phyloP scores from a whole-genome alignment of 176 grass and related monocot genomes.

The Carex pumila region DNA sequence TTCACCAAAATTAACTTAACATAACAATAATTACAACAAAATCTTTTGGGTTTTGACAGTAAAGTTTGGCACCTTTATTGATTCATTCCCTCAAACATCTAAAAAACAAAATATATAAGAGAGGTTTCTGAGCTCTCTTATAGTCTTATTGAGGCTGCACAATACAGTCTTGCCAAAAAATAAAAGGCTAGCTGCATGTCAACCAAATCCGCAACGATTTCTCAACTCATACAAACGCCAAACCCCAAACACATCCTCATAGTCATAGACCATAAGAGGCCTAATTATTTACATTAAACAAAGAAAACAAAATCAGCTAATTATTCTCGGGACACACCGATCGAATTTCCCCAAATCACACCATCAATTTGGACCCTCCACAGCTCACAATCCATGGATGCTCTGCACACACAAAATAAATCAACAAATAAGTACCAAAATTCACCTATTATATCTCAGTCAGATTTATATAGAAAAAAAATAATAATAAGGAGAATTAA shows the following conservation, averaged over 20 bases:
- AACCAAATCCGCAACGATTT: background rate
- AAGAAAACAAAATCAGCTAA: background rate
- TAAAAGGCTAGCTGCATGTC: background rate
- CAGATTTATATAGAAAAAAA: background rate
- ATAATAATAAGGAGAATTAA: background rate
- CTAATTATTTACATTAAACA: background rate
- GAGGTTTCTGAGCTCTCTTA: background rate
- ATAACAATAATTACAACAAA: background rate
- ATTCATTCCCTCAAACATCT: background rate
- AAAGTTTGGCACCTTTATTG: background rate
- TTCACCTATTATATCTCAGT: background rate
- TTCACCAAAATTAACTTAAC: background rate
- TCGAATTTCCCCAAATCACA: background rate
- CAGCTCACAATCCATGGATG: slow-evolving; percentile 58
- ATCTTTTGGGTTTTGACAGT: background rate
- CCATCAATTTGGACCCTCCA: slow-evolving; percentile 17
- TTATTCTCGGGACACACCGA: background rate
- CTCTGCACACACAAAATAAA: slow-evolving; percentile 10
- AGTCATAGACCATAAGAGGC: background rate
- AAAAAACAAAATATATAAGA: background rate
- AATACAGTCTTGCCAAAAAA: background rate
- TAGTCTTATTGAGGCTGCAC: background rate
- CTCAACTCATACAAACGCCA: background rate
- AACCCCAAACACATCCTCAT: background rate
- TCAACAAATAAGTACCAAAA: background rate